Percentiles rank a stretch among this genome's conserved stretches.
Conservation (phyloP, 2,329 filamentous ascomycete species). For the Ophiostoma piceae region DNA sequence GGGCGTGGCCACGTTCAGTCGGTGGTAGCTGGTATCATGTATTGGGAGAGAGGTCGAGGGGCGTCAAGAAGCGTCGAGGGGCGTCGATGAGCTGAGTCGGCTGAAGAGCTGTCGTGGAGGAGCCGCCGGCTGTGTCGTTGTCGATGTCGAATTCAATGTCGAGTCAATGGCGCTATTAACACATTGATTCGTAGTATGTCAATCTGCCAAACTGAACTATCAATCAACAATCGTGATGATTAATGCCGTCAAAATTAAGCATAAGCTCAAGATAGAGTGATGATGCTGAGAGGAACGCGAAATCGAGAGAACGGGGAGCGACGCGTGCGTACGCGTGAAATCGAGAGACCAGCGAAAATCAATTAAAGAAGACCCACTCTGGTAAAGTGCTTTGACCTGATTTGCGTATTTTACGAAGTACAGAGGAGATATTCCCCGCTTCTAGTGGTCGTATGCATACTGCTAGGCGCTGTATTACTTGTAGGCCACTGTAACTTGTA, state of each 20-base stretch:
- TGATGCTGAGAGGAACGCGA: background rate
- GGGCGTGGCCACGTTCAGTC: background rate
- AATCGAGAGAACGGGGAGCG: background rate
- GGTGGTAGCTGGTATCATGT: background rate
- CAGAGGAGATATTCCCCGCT: background rate
- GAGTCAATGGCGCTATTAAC: background rate
- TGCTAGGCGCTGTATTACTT: background rate
- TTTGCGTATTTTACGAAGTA: too few relatives aligned
- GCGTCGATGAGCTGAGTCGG: background rate
- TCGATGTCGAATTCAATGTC: background rate
- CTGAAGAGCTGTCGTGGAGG: background rate
- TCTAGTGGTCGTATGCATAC: background rate
- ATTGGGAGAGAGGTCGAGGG: background rate
- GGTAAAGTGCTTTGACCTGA: background rate
- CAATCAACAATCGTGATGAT: background rate
- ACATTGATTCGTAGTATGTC: background rate
- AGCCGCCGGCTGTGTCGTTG: background rate
- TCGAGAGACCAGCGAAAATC: background rate
- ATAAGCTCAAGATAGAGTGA: background rate
- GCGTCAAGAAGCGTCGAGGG: background rate
- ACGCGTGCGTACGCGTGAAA: conserved; percentile 9
- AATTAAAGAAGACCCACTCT: conserved; percentile 11
- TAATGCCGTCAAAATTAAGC: background rate
- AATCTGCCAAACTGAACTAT: too few relatives aligned
- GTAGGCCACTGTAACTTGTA: too few relatives aligned